Conservation (phyloP, 192 early-diverging fungal genomes). For the Coemansia sp. region DNA sequence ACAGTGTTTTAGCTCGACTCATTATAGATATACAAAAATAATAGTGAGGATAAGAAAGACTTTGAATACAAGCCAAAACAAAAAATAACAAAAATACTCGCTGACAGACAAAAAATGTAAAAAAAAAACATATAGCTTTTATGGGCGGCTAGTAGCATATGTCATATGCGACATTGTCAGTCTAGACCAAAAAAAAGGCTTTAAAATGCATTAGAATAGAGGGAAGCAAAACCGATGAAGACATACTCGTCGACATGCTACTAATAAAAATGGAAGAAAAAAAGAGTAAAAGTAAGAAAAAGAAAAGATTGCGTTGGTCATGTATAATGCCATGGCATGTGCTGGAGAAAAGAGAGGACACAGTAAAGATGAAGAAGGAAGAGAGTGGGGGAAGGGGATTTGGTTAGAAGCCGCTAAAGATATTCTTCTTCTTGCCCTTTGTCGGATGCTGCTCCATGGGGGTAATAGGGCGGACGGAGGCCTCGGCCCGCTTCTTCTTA, state of each 20-base stretch:
- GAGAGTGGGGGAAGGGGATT: background rate
- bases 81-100: background rate
- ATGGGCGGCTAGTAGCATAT: conserved; percentile 4
- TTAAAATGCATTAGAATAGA: conserved; percentile 10
- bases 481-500: conserved; percentile 88
- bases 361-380: background rate
- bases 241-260: conserved; percentile 4
- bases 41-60: background rate
- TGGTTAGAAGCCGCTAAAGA: conserved; percentile 58
- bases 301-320: conserved; percentile 3
- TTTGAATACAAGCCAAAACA: no score
- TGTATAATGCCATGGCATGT: conserved; percentile 9
- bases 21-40: background rate
- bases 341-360: conserved; percentile 7
- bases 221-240: conserved; percentile 11
- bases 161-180: background rate
- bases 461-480: conserved; percentile 47
- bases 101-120: background rate
- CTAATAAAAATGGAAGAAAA: conserved; percentile 5
- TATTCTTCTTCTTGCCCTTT: conserved; percentile 61
- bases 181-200: background rate
- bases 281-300: conserved; percentile 12
- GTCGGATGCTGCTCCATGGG: conserved; percentile 58
- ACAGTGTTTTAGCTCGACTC: conserved; percentile 17
- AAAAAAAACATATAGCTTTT: background rate